Evolutionary conservation across 345 rosid species (phyloP).

Genomic region (Melaleuca quinquenervia): DNA sequence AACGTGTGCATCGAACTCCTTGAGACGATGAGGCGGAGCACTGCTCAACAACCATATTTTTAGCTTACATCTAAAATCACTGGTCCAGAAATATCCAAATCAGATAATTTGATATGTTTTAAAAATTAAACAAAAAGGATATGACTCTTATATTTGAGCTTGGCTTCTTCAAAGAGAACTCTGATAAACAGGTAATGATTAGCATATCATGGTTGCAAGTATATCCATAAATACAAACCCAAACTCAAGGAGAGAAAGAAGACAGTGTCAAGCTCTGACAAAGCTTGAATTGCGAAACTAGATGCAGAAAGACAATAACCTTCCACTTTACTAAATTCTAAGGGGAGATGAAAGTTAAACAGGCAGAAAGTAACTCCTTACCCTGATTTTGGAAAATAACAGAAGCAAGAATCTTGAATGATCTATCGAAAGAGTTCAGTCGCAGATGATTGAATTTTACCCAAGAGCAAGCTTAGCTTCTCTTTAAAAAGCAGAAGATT

Average conservation of each 20-base stretch:
- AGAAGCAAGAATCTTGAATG: neutral
- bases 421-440: neutral
- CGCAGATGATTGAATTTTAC: neutral
- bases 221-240: neutral
- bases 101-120: neutral
- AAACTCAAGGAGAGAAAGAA: neutral
- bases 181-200: neutral
- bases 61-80: neutral
- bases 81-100: neutral
- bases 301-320: neutral
- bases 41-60: neutral
- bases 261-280: neutral
- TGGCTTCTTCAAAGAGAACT: neutral
- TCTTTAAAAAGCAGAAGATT: neutral
- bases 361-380: neutral
- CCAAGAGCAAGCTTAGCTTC: neutral
- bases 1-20: slow-evolving; percentile 15
- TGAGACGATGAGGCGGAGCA: slow-evolving; percentile 12
- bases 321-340: neutral
- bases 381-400: neutral
- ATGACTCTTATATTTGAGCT: neutral
- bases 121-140: neutral
- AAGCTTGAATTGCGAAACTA: neutral
- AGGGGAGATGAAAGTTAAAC: neutral
- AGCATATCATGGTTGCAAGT: neutral